These are phyloP conservation scores for Fistulinella prunicolor DNA, from an alignment of 768 basidiomycete species.

Conservation along the genomic window DNA sequence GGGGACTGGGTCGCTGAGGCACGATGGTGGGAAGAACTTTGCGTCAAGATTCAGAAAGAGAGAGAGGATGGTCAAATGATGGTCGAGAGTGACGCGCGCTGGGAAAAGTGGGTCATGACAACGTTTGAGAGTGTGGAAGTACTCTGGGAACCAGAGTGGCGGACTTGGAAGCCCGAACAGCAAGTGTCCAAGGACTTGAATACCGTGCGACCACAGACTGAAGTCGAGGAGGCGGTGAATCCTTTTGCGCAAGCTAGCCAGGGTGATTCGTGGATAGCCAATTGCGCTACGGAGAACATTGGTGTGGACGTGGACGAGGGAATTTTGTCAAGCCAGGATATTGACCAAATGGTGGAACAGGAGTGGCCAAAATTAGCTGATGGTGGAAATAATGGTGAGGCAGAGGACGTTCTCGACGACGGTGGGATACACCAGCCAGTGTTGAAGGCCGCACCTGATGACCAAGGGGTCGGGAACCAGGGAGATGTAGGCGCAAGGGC, in stretches of 20 bases:
- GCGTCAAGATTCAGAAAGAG: slow-evolving; percentile 54
- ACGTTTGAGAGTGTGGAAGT: slow-evolving; percentile 89
- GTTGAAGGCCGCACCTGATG: background rate
- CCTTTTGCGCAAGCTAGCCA: slow-evolving; percentile 25
- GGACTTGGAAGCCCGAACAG: slow-evolving; percentile 50
- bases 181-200: slow-evolving; percentile 11
- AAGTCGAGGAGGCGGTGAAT: slow-evolving; percentile 15
- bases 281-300: slow-evolving; percentile 1
- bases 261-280: slow-evolving; percentile 11
- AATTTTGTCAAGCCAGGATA: slow-evolving; percentile 34
- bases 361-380: slow-evolving; percentile 18
- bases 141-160: slow-evolving; percentile 69
- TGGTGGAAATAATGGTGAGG: slow-evolving; percentile 12
- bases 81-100: slow-evolving; percentile 33
- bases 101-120: slow-evolving; percentile 80
- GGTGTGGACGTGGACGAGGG: slow-evolving; percentile 32
- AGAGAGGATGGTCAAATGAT: slow-evolving; percentile 25
- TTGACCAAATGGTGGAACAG: slow-evolving; percentile 26
- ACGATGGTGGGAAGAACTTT: slow-evolving; percentile 73
- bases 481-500: background rate
- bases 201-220: slow-evolving; percentile 14
- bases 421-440: background rate
- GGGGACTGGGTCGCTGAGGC: slow-evolving; percentile 71
- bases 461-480: background rate
- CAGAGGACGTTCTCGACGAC: slow-evolving; percentile 13